Percentiles rank a stretch among this genome's conserved stretches.
Conservation (phyloP, 2,329 filamentous ascomycete genomes). For the Parasarocladium wereldwijsianum region DNA sequence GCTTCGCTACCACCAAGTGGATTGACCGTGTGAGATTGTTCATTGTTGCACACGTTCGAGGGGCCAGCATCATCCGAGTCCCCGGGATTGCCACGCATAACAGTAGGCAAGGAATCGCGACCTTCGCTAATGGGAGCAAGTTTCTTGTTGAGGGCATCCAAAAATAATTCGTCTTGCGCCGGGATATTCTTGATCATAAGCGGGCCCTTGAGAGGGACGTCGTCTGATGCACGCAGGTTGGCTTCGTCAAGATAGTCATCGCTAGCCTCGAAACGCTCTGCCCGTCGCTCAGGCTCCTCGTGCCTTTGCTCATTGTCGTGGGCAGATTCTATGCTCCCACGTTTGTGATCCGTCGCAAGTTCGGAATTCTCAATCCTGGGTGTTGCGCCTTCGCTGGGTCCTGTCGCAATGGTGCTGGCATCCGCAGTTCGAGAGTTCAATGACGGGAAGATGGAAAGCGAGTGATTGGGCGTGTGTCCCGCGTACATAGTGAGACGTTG, state of each 20-base stretch:
- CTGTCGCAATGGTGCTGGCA: slow-evolving; percentile 14
- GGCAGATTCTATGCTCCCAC: background rate
- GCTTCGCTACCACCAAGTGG: slow-evolving; percentile 10
- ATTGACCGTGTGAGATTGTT: slow-evolving; percentile 5
- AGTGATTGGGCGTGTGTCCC: slow-evolving; percentile 48
- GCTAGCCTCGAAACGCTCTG: slow-evolving; percentile 5
- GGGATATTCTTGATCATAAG: slow-evolving; percentile 40
- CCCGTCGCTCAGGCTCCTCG: background rate
- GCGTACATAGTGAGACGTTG: slow-evolving; percentile 45
- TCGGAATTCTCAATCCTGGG: slow-evolving; percentile 11
- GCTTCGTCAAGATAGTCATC: slow-evolving; percentile 6
- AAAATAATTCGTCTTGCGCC: slow-evolving; percentile 40
- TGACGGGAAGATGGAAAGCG: slow-evolving; percentile 34
- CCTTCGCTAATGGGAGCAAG: slow-evolving; percentile 33
- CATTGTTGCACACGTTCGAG: slow-evolving; percentile 3
- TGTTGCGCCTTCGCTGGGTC: slow-evolving; percentile 15
- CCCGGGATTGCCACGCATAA: slow-evolving; percentile 20
- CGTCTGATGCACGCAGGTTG: slow-evolving; percentile 25
- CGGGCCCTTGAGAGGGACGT: slow-evolving; percentile 33
- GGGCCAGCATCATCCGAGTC: slow-evolving; percentile 8
- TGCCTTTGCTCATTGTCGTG: background rate
- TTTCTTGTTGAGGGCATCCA: slow-evolving; percentile 33
- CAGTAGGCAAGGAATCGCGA: slow-evolving; percentile 30
- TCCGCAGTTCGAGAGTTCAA: slow-evolving; percentile 23
- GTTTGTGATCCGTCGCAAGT: slow-evolving; percentile 3